Base-by-base conservation (phyloP, 75 land plant species). In the Adiantum capillusveneris region DNA sequence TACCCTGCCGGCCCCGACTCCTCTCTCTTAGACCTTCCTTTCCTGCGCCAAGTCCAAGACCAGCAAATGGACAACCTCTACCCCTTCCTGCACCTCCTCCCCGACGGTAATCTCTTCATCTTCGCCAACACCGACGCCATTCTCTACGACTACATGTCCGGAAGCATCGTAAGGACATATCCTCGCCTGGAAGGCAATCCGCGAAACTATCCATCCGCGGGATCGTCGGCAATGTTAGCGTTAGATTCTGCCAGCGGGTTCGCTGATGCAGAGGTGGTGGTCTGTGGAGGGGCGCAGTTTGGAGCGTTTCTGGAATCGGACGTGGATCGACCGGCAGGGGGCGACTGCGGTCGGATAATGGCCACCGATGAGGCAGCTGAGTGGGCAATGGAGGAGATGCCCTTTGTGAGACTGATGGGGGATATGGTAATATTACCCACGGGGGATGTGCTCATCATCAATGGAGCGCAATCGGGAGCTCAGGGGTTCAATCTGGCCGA, bases 401-500 rank as follows among this genome's bases (percentile, higher is more conserved):
- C 93, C 20, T 69, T 72, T 53, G 69, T 65, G 44, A 30, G 93
- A 27, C 66, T 77, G 60, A 88, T 88, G 93, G 86, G 93, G 2
- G 93, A 88, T 65, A 88, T 88, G 93, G 68, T 88, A 25, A 63
- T 85, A 61, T 70, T 86, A 0, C 93, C 93, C 0, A 74, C 80
- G 0, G 79, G 86, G 0, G 83, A 88, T 7, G 72, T 79, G 11
- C 49, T 88, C 50, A 77, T 88, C 41, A 77, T 88, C 20, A 88
- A 88, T 46, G 93, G 93, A 19, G 93, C 93, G 0, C 66, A 63
- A 27, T 49, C 67, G 7, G 93, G 93, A 2, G 65, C 83, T 2
- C 83, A 81, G 55, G 93, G 93, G 11, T 88, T 74, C 53, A 90
- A 75, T 1, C 29, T 74, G 68, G 89, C 79, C 0, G 53, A 62